Evolutionary conservation across 2,329 filamentous ascomycete genomes (phyloP).

Genomic region (Fusarium nanum): DNA sequence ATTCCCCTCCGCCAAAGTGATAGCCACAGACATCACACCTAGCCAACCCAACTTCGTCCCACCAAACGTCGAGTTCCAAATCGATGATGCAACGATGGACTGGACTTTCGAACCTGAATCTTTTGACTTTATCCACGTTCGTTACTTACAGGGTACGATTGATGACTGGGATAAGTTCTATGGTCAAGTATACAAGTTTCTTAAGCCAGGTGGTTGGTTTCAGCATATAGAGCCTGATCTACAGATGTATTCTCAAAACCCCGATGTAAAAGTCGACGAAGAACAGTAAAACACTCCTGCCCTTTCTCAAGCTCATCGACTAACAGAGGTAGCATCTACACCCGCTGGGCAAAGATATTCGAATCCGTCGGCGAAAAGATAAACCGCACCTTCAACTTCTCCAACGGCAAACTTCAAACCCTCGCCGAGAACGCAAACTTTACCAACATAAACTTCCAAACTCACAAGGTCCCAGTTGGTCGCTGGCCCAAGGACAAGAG

Average conservation of each 20-base stretch:
- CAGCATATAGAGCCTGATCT: constrained; percentile 45
- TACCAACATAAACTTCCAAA: neutral
- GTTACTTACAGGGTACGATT: constrained; percentile 47
- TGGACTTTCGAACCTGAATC: constrained; percentile 57
- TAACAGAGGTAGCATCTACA: constrained; percentile 22
- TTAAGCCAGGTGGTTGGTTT: constrained; percentile 44
- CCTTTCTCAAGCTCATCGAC: rapidly evolving
- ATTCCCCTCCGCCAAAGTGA: constrained; percentile 36
- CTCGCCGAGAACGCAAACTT: constrained; percentile 32
- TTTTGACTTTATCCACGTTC: constrained; percentile 51
- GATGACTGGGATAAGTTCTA: constrained; percentile 47
- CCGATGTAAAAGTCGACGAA: constrained; percentile 7
- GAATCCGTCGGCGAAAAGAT: constrained; percentile 31
- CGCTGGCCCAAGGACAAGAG: constrained; percentile 40
- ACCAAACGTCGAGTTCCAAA: constrained; percentile 53
- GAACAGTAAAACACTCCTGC: constrained; percentile 15
- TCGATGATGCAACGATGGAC: constrained; percentile 51
- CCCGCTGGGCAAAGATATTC: constrained; percentile 32
- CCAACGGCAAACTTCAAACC: constrained; percentile 30
- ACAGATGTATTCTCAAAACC: constrained; percentile 33
- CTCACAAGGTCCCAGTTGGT: constrained; percentile 37
- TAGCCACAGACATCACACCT: constrained; percentile 40
- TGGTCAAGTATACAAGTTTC: constrained; percentile 26
- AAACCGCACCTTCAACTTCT: constrained; percentile 35
- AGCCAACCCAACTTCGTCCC: constrained; percentile 45